Evolutionary conservation across 768 basidiomycete genomes (phyloP), one percentile per base, ranked within the genome.

Genomic region (Tricholoma saponaceum): DNA sequence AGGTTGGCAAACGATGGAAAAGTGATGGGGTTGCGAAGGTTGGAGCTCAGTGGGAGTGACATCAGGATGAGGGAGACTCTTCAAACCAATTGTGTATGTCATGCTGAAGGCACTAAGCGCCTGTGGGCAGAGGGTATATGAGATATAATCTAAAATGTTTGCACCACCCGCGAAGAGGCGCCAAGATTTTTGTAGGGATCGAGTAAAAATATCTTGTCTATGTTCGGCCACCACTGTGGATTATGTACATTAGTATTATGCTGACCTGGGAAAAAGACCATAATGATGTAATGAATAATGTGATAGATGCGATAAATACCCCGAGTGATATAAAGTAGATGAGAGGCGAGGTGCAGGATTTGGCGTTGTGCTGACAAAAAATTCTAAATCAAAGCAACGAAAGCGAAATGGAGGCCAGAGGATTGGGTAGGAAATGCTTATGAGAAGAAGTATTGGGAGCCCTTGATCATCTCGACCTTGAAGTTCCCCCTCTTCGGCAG

Each of bases 371-470:
- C 14, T 37, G 35, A 2, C 14, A 16, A 37, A 49, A 6, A 20
- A 28, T 26, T 37, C 28, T 46, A 26, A 28, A 49, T 28, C 18
- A 44, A 35, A 26, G 26, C 51, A 20, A 52, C 23, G 44, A 52
- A 53, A 55, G 56, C 23, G 41, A 35, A n/a, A 12, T 22, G 37
- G n/a, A 47, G 25, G 25, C 30, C 28, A 16, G 4, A 26, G 7
- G 20, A 32, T n/a, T 18, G 30, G 18, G 50, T 4, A 32, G 20
- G 16, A 37, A 32, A 52, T 44, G 28, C 62, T 73, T 82, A 97
- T 43, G 95, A 95, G 81, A 98, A 98, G 82, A 98, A 98, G 73
- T 98, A 98, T 35, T 80, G 78, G 43, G 89, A 92, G 57, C 84
- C 72, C 69, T 88, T 88, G 73, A 98, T 95, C 59, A 77, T 78